phyloP scores from a whole-genome alignment of 495 filamentous ascomycete genomes.

The Aspergillus indologenus region DNA sequence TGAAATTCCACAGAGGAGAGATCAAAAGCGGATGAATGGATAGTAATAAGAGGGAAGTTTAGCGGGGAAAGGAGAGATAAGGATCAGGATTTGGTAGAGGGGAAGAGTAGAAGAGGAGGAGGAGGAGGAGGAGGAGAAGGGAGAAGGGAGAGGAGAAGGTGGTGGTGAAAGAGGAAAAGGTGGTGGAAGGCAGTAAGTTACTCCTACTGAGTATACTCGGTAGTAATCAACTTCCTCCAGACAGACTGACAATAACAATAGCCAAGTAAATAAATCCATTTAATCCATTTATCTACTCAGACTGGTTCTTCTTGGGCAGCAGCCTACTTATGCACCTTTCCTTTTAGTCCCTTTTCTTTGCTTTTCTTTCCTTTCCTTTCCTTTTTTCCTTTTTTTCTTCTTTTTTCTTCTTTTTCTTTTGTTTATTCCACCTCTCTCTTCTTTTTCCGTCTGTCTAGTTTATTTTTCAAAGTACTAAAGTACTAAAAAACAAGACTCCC shows the following conservation, averaged over 20 bases:
- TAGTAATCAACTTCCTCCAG: too few species aligned
- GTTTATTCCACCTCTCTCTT: not conserved
- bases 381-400: not conserved
- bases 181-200: too few species aligned
- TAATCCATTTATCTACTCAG: not conserved
- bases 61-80: not conserved
- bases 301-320: not conserved
- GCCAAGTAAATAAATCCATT: too few species aligned
- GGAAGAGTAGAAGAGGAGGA: constrained; percentile 2
- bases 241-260: too few species aligned
- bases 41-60: not conserved
- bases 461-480: too few species aligned
- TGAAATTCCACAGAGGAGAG: not conserved
- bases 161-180: not conserved
- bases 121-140: not conserved
- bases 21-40: not conserved
- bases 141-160: not conserved
- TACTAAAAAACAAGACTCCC: too few species aligned
- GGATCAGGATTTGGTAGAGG: not conserved
- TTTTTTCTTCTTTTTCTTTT: not conserved
- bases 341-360: not conserved
- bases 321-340: not conserved
- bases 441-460: not conserved
- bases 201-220: too few species aligned
- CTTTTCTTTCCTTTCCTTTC: not conserved